A percentile compares a stretch with the other conserved stretches of the same genome.
Conservation (phyloP, 768 basidiomycete species). For the Rhizopogon vinicolor region DNA sequence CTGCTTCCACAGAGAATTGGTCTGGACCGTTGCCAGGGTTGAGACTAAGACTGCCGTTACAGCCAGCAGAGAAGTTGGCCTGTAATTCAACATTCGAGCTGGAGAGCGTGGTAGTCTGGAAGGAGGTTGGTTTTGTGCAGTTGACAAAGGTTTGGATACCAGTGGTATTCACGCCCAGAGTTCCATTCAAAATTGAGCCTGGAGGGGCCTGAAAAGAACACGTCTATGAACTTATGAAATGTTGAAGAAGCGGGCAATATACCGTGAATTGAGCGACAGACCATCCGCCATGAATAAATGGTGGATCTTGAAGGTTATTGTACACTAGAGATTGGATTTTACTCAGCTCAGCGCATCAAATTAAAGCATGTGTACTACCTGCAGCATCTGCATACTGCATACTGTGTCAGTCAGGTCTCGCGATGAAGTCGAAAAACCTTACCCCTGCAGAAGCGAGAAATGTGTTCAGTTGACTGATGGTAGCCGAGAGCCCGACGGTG, state of each 20-base stretch:
- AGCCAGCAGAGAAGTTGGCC: constrained; percentile 47
- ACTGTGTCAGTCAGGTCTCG: constrained; percentile 13
- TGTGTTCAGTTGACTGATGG: constrained; percentile 39
- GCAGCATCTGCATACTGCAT: constrained; percentile 30
- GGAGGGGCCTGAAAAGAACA: constrained; percentile 35
- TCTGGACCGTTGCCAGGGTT: constrained; percentile 30
- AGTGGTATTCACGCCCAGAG: constrained; percentile 47
- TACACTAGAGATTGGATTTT: constrained; percentile 17
- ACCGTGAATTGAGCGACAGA: constrained; percentile 51
- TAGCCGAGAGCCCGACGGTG: constrained; percentile 40
- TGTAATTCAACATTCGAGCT: constrained; percentile 31
- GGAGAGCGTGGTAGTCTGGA: constrained; percentile 14
- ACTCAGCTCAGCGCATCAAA: background rate
- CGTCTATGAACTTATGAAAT: background rate
- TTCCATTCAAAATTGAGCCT: constrained; percentile 43
- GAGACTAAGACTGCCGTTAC: constrained; percentile 34
- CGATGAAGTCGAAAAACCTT: constrained; percentile 12
- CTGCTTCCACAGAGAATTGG: constrained; percentile 48
- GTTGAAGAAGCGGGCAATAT: constrained; percentile 2
- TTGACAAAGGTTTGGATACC: constrained; percentile 40
- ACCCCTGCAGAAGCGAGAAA: constrained; percentile 61
- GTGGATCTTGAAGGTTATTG: constrained; percentile 47
- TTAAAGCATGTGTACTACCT: constrained; percentile 8
- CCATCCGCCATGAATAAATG: constrained; percentile 51
- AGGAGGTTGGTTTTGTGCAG: constrained; percentile 38